Conservation (phyloP, 345 rosid species). For the Atalantia buxifolia region DNA sequence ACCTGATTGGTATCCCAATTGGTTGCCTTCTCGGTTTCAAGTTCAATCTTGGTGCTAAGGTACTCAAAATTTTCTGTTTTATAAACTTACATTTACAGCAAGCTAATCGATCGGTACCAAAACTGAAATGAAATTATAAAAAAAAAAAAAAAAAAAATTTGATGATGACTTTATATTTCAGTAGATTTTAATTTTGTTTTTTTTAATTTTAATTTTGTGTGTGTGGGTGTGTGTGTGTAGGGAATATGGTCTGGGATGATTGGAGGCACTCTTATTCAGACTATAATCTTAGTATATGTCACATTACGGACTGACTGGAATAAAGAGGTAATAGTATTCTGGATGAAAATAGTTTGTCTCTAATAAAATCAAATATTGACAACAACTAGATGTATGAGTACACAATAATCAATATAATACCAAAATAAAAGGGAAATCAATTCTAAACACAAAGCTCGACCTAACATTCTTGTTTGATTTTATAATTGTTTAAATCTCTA, state of each 20-base stretch:
- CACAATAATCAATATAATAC: too few relatives aligned
- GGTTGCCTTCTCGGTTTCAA: conserved; percentile 61
- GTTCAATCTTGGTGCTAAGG: conserved; percentile 57
- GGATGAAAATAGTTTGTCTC: not conserved
- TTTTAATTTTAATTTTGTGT: too few relatives aligned
- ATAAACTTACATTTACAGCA: too few relatives aligned
- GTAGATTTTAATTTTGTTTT: too few relatives aligned
- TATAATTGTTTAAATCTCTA: too few relatives aligned
- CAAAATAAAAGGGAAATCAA: too few relatives aligned
- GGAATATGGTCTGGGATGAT: conserved; percentile 87
- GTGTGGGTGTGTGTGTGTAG: conserved; percentile 13
- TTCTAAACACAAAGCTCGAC: too few relatives aligned
- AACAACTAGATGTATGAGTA: too few relatives aligned
- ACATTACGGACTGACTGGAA: conserved; percentile 60
- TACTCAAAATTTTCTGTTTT: not conserved
- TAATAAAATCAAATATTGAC: too few relatives aligned
- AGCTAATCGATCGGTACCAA: too few relatives aligned
- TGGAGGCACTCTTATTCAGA: conserved; percentile 59
- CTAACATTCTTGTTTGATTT: not conserved
- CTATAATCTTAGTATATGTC: conserved; percentile 41
- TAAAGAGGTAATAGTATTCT: conserved; percentile 39
- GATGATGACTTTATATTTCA: too few relatives aligned
- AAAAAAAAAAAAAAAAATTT: too few relatives aligned
- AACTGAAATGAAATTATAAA: not conserved
- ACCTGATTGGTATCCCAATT: conserved; percentile 10